A percentile compares a stretch with the other conserved stretches of the same genome.
Conservation (phyloP, 495 filamentous ascomycete genomes). For the Neurospora pannonica region DNA sequence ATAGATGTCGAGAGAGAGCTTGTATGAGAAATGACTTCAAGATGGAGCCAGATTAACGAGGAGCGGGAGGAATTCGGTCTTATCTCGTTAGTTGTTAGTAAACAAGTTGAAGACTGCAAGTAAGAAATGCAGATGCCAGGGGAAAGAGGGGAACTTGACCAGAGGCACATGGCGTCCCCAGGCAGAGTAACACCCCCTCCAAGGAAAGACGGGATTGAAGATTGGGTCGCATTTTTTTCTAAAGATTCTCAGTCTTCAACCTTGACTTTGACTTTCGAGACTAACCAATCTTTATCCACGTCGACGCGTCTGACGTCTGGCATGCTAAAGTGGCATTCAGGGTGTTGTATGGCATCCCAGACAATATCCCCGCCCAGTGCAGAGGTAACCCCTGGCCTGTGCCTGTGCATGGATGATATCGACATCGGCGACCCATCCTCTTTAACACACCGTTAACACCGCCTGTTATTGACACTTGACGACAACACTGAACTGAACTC, state of each 20-base stretch:
- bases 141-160: neutral
- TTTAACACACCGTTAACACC: neutral
- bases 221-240: neutral
- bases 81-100: neutral
- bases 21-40: neutral
- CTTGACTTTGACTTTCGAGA: neutral
- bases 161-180: neutral
- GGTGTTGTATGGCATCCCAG: neutral
- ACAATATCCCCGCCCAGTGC: neutral
- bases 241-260: neutral
- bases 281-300: constrained; percentile 23
- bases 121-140: neutral
- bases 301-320: constrained; percentile 26
- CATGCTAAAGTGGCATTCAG: neutral
- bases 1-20: too few species aligned
- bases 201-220: neutral
- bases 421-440: neutral
- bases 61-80: neutral
- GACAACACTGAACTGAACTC: neutral
- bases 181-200: neutral
- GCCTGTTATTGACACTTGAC: neutral
- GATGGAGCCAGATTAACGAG: neutral
- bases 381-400: neutral
- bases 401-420: neutral
- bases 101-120: neutral